phyloP scores from a whole-genome alignment of 1,139 yeast species.

The Zygoascus sp. region DNA sequence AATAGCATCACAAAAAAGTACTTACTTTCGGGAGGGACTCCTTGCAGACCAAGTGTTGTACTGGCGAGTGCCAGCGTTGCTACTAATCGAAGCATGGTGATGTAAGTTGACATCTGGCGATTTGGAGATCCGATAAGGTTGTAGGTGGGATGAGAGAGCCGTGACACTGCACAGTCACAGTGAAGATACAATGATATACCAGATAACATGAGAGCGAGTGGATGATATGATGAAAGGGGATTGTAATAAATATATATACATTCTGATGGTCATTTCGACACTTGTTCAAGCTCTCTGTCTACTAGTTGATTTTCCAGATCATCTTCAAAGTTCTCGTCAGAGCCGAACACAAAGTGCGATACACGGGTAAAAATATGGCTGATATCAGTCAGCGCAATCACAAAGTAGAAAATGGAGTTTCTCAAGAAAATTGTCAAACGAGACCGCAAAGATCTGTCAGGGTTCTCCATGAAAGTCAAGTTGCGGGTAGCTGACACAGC shows the following conservation, averaged over 20 bases:
- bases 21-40: conserved; percentile 10
- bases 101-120: conserved; percentile 2
- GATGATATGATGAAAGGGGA: too few species aligned
- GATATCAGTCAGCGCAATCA: not conserved
- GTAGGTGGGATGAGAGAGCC: not conserved
- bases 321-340: not conserved
- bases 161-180: not conserved
- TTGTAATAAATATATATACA: too few species aligned
- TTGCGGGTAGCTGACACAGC: conserved; percentile 34
- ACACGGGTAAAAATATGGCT: not conserved
- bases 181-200: not conserved
- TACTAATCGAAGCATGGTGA: conserved; percentile 5
- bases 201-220: not conserved
- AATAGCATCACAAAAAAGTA: too few species aligned
- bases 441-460: not conserved
- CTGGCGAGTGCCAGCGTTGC: conserved; percentile 3
- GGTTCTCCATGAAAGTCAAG: not conserved
- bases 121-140: not conserved
- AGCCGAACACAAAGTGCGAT: not conserved
- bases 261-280: not conserved
- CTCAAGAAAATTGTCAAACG: not conserved
- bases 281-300: not conserved
- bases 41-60: conserved; percentile 1
- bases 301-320: not conserved
- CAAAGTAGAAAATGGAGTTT: not conserved